A percentile compares a stretch with the other conserved stretches of the same genome.
phyloP scores from a whole-genome alignment of 2,329 filamentous ascomycete genomes.

The Ilyonectria sp. region DNA sequence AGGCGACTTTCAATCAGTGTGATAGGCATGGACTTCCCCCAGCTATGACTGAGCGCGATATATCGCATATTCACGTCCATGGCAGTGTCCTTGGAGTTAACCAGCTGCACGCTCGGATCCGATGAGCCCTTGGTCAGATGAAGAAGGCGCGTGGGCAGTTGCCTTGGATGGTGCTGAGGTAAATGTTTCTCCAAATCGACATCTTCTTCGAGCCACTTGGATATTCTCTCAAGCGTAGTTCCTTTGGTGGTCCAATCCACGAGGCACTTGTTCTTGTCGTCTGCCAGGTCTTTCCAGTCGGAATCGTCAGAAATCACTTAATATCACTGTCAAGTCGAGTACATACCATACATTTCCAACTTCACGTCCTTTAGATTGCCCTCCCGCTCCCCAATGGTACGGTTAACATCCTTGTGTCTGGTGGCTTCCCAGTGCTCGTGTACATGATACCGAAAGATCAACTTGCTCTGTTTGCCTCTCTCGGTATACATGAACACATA shows the following conservation, averaged over 20 bases:
- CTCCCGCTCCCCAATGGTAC: constrained; percentile 7
- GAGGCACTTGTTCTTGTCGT: neutral
- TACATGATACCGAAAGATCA: constrained; percentile 17
- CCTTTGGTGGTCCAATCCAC: neutral
- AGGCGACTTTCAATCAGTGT: neutral
- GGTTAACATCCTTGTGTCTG: constrained; percentile 11
- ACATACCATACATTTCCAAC: neutral
- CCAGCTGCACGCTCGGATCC: neutral
- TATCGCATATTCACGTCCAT: constrained; percentile 1
- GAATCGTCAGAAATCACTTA: neutral
- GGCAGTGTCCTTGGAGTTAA: constrained; percentile 1
- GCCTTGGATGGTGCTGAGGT: neutral
- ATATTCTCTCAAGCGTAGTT: constrained; percentile 4
- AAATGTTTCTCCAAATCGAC: neutral
- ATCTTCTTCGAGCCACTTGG: constrained; percentile 10
- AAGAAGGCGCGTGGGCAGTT: constrained; percentile 6
- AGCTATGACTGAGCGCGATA: constrained; percentile 4
- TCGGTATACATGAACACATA: constrained; percentile 13
- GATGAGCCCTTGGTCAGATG: neutral
- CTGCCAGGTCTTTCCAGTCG: neutral
- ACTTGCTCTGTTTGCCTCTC: constrained; percentile 7
- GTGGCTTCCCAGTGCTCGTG: constrained; percentile 16
- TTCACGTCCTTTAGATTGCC: constrained; percentile 16
- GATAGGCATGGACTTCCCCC: constrained; percentile 5
- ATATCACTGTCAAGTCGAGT: neutral